A percentile compares a stretch with the other conserved stretches of the same genome.
phyloP scores from a whole-genome alignment of 306 rosid species.

The Trifolium subterraneum region DNA sequence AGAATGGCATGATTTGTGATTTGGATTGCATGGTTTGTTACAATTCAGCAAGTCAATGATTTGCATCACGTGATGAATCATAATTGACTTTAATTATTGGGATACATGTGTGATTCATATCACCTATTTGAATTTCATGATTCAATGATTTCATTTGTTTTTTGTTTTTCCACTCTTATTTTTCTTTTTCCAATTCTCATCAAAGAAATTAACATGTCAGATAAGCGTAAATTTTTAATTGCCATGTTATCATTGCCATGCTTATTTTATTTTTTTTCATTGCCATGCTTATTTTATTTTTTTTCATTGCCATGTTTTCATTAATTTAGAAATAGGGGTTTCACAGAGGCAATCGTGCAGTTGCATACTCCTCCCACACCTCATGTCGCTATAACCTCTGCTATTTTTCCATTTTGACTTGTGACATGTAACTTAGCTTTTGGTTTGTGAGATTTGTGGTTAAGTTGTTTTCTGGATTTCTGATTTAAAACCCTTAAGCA shows the following conservation, averaged over 20 bases:
- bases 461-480: conserved; percentile 9
- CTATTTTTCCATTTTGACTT: background rate
- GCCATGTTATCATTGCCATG: conserved; percentile 2
- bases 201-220: background rate
- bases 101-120: background rate
- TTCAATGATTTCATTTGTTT: background rate
- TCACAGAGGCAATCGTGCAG: background rate
- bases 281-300: background rate
- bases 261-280: background rate
- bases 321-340: background rate
- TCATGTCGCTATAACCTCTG: background rate
- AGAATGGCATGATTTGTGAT: background rate
- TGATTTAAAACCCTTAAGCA: background rate
- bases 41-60: background rate
- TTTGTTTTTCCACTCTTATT: background rate
- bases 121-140: background rate
- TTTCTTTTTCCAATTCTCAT: background rate
- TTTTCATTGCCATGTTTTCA: conserved; percentile 15
- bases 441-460: background rate
- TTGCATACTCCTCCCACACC: background rate
- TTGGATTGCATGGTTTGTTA: background rate
- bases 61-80: background rate
- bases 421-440: background rate
- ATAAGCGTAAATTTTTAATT: background rate
- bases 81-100: background rate